A percentile compares a stretch with the other conserved stretches of the same genome.
Conservation (phyloP, 1,284 basidiomycete genomes). For the Ustilago curta region DNA sequence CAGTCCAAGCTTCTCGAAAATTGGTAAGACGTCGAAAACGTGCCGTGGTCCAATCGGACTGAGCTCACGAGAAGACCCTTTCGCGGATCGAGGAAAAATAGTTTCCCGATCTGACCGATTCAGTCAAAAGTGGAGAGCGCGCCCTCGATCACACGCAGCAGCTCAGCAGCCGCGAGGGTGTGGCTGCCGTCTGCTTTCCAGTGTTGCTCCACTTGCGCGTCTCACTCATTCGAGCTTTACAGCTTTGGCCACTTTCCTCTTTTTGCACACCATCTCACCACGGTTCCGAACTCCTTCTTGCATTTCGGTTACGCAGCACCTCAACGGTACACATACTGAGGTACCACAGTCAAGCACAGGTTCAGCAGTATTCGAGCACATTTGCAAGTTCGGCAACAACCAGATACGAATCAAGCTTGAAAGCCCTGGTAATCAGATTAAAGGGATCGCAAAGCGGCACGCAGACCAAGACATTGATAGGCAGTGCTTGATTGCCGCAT, state of each 20-base stretch:
- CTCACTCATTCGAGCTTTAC: constrained; percentile 22
- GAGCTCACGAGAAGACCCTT: constrained; percentile 17
- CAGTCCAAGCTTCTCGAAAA: constrained; percentile 17
- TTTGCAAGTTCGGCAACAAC: neutral
- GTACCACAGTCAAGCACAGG: neutral
- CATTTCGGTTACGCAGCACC: too few species aligned
- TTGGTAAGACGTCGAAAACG: constrained; percentile 27
- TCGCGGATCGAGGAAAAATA: neutral
- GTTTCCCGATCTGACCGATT: constrained; percentile 27
- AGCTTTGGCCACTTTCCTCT: constrained; percentile 22
- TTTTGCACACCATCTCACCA: neutral
- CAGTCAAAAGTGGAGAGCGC: constrained; percentile 17
- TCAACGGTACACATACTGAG: neutral
- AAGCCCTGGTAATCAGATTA: neutral
- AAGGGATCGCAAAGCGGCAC: neutral
- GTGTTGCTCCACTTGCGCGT: constrained; percentile 53
- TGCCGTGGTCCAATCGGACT: constrained; percentile 38
- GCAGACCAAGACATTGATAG: neutral
- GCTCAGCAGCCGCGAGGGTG: constrained; percentile 6
- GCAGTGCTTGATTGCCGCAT: neutral
- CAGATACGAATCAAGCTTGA: neutral
- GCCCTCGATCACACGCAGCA: constrained; percentile 42
- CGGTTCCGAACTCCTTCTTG: neutral
- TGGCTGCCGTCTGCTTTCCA: neutral
- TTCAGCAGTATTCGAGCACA: neutral